A percentile compares a stretch with the other conserved stretches of the same genome.
Evolutionary conservation across 257 asterid species (phyloP).

Genomic region (Knoxia roxburghii): DNA sequence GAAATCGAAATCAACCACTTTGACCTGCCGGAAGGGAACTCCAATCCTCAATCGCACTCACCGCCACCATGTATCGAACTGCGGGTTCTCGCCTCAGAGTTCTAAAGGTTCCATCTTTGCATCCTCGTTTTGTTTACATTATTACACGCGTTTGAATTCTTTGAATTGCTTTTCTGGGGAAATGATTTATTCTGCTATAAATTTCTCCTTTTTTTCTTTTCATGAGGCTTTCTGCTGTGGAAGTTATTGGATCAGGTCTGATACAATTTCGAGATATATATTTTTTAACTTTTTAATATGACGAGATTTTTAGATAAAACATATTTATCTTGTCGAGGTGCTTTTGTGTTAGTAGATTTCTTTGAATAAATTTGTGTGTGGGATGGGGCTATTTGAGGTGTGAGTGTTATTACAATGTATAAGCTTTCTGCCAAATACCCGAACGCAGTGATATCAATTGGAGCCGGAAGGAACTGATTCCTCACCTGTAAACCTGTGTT

Average conservation of each 20-base stretch:
- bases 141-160: constrained; percentile 7
- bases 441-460: neutral
- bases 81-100: constrained; percentile 58
- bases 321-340: neutral
- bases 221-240: too few species aligned
- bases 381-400: neutral
- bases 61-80: constrained; percentile 50
- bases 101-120: constrained; percentile 42
- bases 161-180: neutral
- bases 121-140: neutral
- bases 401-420: neutral
- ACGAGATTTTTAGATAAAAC: neutral
- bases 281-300: neutral
- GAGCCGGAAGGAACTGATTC: neutral
- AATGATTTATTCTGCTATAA: neutral
- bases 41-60: constrained; percentile 1
- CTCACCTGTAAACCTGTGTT: neutral
- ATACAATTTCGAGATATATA: neutral
- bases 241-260: constrained; percentile 1
- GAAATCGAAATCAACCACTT: neutral
- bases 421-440: neutral
- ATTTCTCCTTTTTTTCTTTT: neutral
- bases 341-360: neutral
- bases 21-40: neutral
- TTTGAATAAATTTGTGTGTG: neutral